phyloP scores from a whole-genome alignment of 2,329 filamentous ascomycete species.

The Periconia sp. region DNA sequence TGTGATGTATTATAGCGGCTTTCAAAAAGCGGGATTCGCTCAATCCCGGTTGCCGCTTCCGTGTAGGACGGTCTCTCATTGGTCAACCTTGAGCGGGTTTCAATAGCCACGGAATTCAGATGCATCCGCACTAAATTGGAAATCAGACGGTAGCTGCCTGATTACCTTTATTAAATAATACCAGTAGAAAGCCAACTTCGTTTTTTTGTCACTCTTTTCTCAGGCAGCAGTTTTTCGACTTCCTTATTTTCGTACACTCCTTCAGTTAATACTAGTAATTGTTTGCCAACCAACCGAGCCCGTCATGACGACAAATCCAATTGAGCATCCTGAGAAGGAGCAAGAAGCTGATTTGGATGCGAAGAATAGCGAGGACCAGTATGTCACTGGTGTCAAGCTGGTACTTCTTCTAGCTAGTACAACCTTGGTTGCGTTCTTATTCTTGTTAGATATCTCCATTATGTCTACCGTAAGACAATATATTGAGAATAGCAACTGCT shows the following conservation, averaged over 20 bases:
- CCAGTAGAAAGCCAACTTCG: neutral
- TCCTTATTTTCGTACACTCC: neutral
- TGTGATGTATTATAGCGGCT: neutral
- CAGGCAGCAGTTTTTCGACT: neutral
- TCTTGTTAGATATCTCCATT: conserved; percentile 22
- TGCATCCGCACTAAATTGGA: neutral
- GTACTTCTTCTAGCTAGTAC: conserved; percentile 6
- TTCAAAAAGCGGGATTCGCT: neutral
- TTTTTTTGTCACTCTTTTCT: neutral
- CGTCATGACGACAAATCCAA: neutral
- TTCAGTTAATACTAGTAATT: too few species aligned
- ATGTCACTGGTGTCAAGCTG: conserved; percentile 12
- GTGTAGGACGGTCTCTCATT: neutral
- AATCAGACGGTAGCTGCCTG: neutral
- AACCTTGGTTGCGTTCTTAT: conserved; percentile 14
- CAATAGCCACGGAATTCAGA: neutral
- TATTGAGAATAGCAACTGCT: neutral
- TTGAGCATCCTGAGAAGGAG: neutral
- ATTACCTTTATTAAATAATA: neutral
- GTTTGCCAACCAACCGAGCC: too few species aligned
- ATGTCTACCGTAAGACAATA: conserved; percentile 15
- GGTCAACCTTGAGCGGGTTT: neutral
- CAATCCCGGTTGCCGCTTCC: neutral
- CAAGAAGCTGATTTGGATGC: neutral
- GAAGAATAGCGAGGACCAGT: neutral